Evolutionary conservation across 1,284 basidiomycete species (phyloP), one percentile per base, ranked within the genome.

Genomic region (Malassezia caprae): DNA sequence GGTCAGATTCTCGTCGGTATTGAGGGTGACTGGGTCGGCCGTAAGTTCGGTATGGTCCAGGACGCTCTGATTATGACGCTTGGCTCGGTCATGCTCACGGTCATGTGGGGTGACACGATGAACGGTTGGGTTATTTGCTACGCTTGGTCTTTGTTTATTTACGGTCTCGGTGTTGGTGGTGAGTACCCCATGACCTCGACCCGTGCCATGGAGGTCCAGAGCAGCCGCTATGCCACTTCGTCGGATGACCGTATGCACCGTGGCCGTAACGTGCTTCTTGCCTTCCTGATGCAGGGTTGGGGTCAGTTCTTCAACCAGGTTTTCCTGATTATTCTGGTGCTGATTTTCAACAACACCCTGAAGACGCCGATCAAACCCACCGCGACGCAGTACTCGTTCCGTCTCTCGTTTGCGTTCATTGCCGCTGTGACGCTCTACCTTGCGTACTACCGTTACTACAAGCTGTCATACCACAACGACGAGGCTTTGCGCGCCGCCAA

Each of bases 131-230:
- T 81, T 56, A 79, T 80, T 69, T 78, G 76, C 62, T 80, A 80
- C 67, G 78, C 76, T 17, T 68, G 63, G 59, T 71, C 73, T 6
- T 73, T 79, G 46, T 79, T 80, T 67, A 67, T 80, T 61, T 80
- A 80, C 69, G 78, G 78, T 32, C 60, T 73, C 23, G 68, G 68
- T 43, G 78, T 79, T 34, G 78, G 78, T 46, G 78, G 78, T 51
- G 78, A 80, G 65, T 80, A 81, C 68, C 80, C 80, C 7, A 80
- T 81, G 78, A 80, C 79, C 0, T 78, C 78, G 3, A 79, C 80
- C 0, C 76, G 77, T 13, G 76, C 79, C 0, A 78, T 80, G 70
- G 79, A 81, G 65, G 72, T 74, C 45, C 74, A 75, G 52, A 61
- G 67, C 15, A 56, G 67, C n/a, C 77, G 76, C n/a, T 69, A 69